Conservation (phyloP, 495 filamentous ascomycete species). For the Umbilicaria muhlenbergii region DNA sequence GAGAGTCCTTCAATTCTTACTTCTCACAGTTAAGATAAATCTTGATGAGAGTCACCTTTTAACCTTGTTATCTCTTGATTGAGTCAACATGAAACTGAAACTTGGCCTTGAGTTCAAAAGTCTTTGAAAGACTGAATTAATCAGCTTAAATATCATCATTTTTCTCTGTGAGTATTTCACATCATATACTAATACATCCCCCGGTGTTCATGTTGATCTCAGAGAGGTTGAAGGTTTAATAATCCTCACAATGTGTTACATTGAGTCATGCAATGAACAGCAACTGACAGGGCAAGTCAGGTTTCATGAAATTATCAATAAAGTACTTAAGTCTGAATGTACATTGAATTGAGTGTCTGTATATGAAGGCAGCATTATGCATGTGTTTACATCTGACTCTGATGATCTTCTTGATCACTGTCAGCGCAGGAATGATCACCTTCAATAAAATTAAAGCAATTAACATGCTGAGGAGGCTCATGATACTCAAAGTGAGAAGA, state of each 20-base stretch:
- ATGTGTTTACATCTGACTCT: constrained; percentile 3
- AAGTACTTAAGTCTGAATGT: constrained; percentile 3
- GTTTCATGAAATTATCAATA: constrained; percentile 3
- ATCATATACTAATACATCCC: constrained; percentile 1
- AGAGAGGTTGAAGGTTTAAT: constrained; percentile 5
- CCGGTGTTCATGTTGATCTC: constrained; percentile 1
- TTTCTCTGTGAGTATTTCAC: constrained; percentile 1
- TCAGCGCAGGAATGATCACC: constrained; percentile 4
- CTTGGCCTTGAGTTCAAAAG: constrained; percentile 5
- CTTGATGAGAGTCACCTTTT: not conserved
- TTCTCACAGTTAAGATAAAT: constrained; percentile 1
- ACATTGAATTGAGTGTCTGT: constrained; percentile 3
- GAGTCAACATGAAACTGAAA: constrained; percentile 1
- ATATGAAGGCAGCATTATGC: constrained; percentile 3
- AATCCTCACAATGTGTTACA: constrained; percentile 2
- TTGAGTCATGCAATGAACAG: constrained; percentile 2
- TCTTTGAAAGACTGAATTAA: constrained; percentile 5
- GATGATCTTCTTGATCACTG: constrained; percentile 1
- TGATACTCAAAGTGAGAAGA: constrained; percentile 5
- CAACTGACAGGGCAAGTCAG: constrained; percentile 4
- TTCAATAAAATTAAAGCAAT: constrained; percentile 4
- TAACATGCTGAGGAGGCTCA: constrained; percentile 1
- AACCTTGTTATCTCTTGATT: constrained; percentile 6
- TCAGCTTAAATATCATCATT: constrained; percentile 3
- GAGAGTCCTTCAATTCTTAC: constrained; percentile 6